Evolutionary conservation across 345 rosid genomes (phyloP), one percentile per base, ranked within the genome.

Genomic region (Nephelium lappaceum): DNA sequence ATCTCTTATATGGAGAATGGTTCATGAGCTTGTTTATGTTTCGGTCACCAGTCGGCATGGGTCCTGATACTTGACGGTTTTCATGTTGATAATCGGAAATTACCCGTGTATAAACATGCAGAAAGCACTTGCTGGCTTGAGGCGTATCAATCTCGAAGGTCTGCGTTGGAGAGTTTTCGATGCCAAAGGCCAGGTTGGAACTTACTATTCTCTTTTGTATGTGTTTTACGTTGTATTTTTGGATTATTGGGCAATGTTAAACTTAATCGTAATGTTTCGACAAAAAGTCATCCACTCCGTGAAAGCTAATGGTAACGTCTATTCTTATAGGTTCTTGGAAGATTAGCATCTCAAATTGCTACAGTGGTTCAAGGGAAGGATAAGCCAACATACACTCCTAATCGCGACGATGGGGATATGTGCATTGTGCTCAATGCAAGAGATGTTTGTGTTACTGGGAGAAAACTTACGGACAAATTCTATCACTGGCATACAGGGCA

Each of bases 341-440:
- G 99, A 84, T 87, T 97, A 76, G 98, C 99, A 8, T 93, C 99
- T 72, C 98, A 94, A 81, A 80, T 97, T 78, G 85, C 99, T 21
- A 94, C 97, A 1, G 97, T 97, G 73, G 67, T 94, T 78, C 99
- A 94, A 82, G 98, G 98, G 76, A 96, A 96, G 84, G 98, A 96
- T 81, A 96, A 94, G 89, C 98, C 99, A 23, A 97, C 93, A 15
- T 94, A 93, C 41, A 79, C 98, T 61, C 95, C 98, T 42, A 82
- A 97, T 87, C 93, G 92, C 49, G 98, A 97, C 55, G 97, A 94
- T 83, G 98, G 98, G 11, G 99, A 97, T 81, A 91, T 94, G 91
- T 97, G 98, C 83, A 82, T 96, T 76, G 99, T 96, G 84, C 88
- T 96, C 79, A 94, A 97, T 89, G 98, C 98, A n/a, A 97, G 90